These are phyloP conservation scores for Colletotrichum sansevieriae DNA, from an alignment of 2,329 filamentous ascomycete species.

Conservation along the genomic window DNA sequence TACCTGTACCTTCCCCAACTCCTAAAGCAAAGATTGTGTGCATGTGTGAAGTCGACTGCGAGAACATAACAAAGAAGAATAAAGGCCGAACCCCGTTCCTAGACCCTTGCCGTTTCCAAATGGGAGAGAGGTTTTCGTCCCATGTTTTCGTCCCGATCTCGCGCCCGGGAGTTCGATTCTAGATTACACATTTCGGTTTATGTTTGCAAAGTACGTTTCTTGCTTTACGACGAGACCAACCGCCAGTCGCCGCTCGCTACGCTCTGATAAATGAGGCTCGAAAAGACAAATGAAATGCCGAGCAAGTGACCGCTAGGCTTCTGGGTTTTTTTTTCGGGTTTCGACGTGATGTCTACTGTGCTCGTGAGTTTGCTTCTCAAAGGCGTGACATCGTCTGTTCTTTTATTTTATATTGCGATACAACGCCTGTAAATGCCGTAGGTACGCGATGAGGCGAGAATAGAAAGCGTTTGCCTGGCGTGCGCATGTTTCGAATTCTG, in stretches of 20 bases:
- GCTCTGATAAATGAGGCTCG: conserved; percentile 35
- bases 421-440: conserved; percentile 24
- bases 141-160: conserved; percentile 35
- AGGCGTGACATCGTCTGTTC: neutral
- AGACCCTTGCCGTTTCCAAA: conserved; percentile 36
- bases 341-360: conserved; percentile 11
- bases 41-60: conserved; percentile 22
- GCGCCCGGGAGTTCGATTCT: conserved; percentile 36
- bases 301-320: conserved; percentile 15
- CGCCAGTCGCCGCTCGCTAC: conserved; percentile 29
- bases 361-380: neutral
- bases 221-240: conserved; percentile 29
- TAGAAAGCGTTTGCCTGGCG: neutral
- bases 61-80: conserved; percentile 23
- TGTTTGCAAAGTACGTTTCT: conserved; percentile 43
- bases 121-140: neutral
- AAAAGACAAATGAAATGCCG: conserved; percentile 42
- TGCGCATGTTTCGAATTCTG: conserved; percentile 11
- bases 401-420: neutral
- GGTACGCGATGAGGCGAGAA: neutral
- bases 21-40: conserved; percentile 20
- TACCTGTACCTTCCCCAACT: conserved; percentile 31
- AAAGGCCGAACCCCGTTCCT: conserved; percentile 34
- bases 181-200: conserved; percentile 54
- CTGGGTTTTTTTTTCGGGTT: conserved; percentile 3